A percentile compares a stretch with the other conserved stretches of the same genome.
These are phyloP conservation scores for Arthrobotrys conoides DNA, from an alignment of 2,329 filamentous ascomycete species.

Conservation along the genomic window DNA sequence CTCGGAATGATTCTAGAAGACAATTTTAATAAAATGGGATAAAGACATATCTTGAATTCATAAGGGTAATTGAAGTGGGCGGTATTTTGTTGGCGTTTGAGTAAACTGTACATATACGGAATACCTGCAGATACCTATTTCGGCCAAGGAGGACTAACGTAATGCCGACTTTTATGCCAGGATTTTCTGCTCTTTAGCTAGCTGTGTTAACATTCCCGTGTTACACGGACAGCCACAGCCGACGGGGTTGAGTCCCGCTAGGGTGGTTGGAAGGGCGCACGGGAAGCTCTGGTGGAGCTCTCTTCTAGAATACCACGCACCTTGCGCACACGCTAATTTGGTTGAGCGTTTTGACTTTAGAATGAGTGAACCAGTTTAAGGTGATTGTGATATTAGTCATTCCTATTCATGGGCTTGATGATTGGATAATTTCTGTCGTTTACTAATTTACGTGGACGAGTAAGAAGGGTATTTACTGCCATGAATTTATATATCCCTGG, in stretches of 20 bases:
- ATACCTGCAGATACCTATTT: not conserved
- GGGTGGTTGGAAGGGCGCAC: conserved; percentile 11
- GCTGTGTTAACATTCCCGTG: too few relatives aligned
- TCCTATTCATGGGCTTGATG: too few relatives aligned
- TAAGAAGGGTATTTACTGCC: too few relatives aligned
- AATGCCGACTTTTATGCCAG: conserved; percentile 10
- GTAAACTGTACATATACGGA: too few relatives aligned
- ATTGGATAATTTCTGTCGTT: too few relatives aligned
- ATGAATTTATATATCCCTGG: too few relatives aligned
- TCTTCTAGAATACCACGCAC: conserved; percentile 16
- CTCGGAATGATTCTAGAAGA: conserved; percentile 33
- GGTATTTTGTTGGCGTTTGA: too few relatives aligned
- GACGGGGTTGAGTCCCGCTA: conserved; percentile 41
- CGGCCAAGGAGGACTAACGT: not conserved
- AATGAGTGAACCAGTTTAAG: too few relatives aligned
- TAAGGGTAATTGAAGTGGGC: conserved; percentile 11
- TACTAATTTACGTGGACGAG: too few relatives aligned
- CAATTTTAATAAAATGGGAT: not conserved
- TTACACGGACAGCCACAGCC: conserved; percentile 41
- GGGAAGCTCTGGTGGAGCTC: conserved; percentile 14
- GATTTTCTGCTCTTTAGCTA: not conserved
- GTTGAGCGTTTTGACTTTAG: not conserved
- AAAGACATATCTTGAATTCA: conserved; percentile 1
- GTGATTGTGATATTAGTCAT: too few relatives aligned
- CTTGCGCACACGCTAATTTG: not conserved